A percentile compares a stretch with the other conserved stretches of the same genome.
Conservation (phyloP, 169 alveolate species). For the Cardiosporidium cionae region DNA sequence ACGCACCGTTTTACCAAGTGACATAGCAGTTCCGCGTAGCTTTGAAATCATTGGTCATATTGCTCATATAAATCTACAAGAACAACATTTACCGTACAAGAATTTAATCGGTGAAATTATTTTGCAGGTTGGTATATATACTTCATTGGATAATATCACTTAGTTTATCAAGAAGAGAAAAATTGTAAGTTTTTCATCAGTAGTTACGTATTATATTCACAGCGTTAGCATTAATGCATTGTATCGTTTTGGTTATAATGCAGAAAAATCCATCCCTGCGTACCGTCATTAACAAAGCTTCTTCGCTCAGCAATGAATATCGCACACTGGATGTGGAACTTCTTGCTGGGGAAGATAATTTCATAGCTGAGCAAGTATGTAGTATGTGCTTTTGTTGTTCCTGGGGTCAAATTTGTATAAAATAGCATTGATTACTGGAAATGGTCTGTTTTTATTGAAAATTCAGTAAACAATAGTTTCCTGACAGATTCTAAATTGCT, state of each 20-base stretch:
- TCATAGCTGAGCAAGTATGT: conserved; percentile 54
- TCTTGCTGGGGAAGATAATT: conserved; percentile 72
- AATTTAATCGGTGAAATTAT: conserved; percentile 68
- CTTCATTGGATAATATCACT: too few relatives aligned
- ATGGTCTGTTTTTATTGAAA: too few relatives aligned
- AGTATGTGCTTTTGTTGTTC: too few relatives aligned
- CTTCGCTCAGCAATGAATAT: conserved; percentile 61
- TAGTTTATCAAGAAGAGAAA: too few relatives aligned
- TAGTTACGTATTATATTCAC: too few relatives aligned
- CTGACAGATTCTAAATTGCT: too few relatives aligned
- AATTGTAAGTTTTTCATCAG: too few relatives aligned
- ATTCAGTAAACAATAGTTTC: too few relatives aligned
- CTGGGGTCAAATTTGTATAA: too few relatives aligned
- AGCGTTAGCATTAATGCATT: too few relatives aligned
- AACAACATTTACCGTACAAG: conserved; percentile 56
- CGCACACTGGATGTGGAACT: conserved; percentile 75
- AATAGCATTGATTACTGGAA: too few relatives aligned
- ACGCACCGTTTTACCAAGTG: conserved; percentile 44
- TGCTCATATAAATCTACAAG: conserved; percentile 77
- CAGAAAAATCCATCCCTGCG: conserved; percentile 65
- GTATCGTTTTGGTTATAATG: too few relatives aligned
- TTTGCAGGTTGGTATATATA: conserved; percentile 63
- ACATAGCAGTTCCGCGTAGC: conserved; percentile 57
- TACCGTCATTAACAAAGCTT: conserved; percentile 74
- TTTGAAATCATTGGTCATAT: conserved; percentile 80